Evolutionary conservation across 163 green algal genomes (phyloP).

Genomic region (Volvox carteri): DNA sequence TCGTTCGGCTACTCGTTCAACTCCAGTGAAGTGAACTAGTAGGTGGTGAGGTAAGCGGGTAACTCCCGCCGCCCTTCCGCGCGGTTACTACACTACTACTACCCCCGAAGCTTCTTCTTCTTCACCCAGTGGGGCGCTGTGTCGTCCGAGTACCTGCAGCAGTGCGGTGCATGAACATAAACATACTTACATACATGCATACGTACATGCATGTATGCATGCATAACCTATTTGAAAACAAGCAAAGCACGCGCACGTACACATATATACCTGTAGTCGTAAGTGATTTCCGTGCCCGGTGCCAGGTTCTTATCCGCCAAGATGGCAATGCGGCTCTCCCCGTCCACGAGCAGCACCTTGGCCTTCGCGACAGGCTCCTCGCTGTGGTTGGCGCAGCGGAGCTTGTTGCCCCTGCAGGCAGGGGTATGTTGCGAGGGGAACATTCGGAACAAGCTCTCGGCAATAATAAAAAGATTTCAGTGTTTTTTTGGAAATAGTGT

Average conservation of each 20-base stretch:
- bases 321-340: slow-evolving; percentile 88
- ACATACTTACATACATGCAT: neutral
- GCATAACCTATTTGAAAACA: neutral
- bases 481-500: too few relatives aligned
- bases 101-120: slow-evolving; percentile 46
- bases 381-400: slow-evolving; percentile 95
- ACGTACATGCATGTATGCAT: neutral
- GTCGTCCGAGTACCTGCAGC: slow-evolving; percentile 44
- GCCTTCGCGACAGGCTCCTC: slow-evolving; percentile 45
- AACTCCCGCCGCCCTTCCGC: too few relatives aligned
- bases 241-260: neutral
- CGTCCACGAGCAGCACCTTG: slow-evolving; percentile 75
- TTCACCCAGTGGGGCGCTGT: slow-evolving; percentile 43
- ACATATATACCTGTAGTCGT: slow-evolving; percentile 78
- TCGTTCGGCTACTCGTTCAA: too few relatives aligned
- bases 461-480: too few relatives aligned
- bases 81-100: too few relatives aligned
- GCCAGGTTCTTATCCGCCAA: slow-evolving; percentile 75
- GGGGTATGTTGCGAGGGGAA: too few relatives aligned
- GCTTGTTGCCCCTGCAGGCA: slow-evolving; percentile 84
- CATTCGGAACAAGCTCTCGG: too few relatives aligned
- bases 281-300: slow-evolving; percentile 82
- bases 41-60: too few relatives aligned
- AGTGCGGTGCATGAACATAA: neutral
- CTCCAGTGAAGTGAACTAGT: too few relatives aligned